Evolutionary conservation across 2,329 filamentous ascomycete genomes (phyloP).

Genomic region (Helotiales sp.): DNA sequence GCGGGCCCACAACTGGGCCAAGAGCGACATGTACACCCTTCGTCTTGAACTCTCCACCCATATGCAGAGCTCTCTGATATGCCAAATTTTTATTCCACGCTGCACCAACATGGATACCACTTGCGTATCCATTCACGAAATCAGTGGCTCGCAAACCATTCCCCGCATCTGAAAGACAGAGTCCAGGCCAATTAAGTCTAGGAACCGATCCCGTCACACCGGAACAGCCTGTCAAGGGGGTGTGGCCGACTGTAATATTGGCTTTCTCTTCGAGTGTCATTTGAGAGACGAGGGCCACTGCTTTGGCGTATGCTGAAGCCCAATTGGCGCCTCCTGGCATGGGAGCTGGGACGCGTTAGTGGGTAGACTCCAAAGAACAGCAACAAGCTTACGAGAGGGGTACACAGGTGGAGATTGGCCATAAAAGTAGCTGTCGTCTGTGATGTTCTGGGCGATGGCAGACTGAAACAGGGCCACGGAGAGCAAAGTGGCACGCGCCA

Average conservation of each 20-base stretch:
- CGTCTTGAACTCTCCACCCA: conserved; percentile 69
- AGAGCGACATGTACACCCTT: conserved; percentile 76
- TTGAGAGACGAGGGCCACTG: conserved; percentile 63
- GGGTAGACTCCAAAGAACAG: not conserved
- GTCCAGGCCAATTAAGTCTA: conserved; percentile 53
- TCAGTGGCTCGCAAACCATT: conserved; percentile 65
- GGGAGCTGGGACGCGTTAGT: conserved; percentile 24
- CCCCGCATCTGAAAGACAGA: conserved; percentile 71
- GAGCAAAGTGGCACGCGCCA: not conserved
- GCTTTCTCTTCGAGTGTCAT: conserved; percentile 30
- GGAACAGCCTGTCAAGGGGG: conserved; percentile 21
- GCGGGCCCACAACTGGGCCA: conserved; percentile 61
- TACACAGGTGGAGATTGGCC: conserved; percentile 38
- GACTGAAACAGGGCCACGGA: not conserved
- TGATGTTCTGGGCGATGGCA: not conserved
- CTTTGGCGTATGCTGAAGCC: conserved; percentile 68
- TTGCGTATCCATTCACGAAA: conserved; percentile 37
- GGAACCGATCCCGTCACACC: conserved; percentile 48
- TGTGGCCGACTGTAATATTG: conserved; percentile 52
- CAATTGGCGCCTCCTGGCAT: conserved; percentile 43
- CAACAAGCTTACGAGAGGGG: conserved; percentile 7
- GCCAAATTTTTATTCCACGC: conserved; percentile 62
- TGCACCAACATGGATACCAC: conserved; percentile 24
- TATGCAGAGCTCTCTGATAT: conserved; percentile 64
- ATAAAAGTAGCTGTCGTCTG: conserved; percentile 37